phyloP scores from a whole-genome alignment of 768 basidiomycete genomes.

The Tremella fuciformis region DNA sequence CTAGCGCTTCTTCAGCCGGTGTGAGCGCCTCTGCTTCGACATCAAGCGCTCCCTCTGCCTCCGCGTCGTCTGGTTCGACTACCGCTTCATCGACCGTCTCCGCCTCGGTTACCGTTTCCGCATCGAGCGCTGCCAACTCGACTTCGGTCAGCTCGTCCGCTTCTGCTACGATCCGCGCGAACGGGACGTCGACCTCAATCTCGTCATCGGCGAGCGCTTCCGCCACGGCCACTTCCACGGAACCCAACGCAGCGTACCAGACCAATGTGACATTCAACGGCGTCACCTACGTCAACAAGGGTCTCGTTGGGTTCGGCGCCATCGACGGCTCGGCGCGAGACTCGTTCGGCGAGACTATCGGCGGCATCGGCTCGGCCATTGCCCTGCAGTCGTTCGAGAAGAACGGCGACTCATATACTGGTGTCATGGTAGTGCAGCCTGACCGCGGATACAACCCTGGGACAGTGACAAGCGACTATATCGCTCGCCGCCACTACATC shows the following conservation, averaged over 20 bases:
- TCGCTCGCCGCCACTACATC: slow-evolving; percentile 63
- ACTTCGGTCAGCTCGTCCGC: slow-evolving; percentile 5
- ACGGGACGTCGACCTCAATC: neutral
- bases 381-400: slow-evolving; percentile 55
- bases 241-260: slow-evolving; percentile 23
- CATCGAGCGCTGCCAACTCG: slow-evolving; percentile 19
- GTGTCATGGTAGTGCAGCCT: slow-evolving; percentile 60
- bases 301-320: slow-evolving; percentile 37
- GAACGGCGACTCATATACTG: slow-evolving; percentile 54
- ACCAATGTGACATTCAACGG: slow-evolving; percentile 25
- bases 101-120: neutral
- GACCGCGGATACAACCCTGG: slow-evolving; percentile 56
- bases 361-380: slow-evolving; percentile 65
- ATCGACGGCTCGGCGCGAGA: slow-evolving; percentile 25
- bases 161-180: neutral
- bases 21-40: neutral
- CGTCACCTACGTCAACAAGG: slow-evolving; percentile 38
- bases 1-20: neutral
- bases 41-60: neutral
- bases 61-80: neutral
- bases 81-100: neutral
- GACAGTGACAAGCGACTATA: slow-evolving; percentile 63
- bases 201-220: neutral
- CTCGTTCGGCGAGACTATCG: slow-evolving; percentile 47
- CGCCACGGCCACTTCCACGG: slow-evolving; percentile 11